A percentile compares a stretch with the other conserved stretches of the same genome.
Conservation (phyloP, 495 filamentous ascomycete species). For the Penicillium tannophilum region DNA sequence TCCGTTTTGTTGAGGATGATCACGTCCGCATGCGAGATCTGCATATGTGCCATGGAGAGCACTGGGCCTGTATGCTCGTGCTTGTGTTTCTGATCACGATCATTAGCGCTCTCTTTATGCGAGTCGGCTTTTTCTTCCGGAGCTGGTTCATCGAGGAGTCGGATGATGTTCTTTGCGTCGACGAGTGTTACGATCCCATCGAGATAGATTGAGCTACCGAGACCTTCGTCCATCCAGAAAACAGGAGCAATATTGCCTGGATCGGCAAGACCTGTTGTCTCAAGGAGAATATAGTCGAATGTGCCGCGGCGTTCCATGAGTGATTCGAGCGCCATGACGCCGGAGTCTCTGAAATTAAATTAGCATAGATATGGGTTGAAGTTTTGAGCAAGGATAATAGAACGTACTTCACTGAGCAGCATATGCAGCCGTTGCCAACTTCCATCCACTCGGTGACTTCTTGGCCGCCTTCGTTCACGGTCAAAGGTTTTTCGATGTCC, state of each 20-base stretch:
- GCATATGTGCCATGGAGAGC: slow-evolving; percentile 88
- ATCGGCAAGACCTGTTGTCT: slow-evolving; percentile 94
- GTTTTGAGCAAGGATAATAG: not conserved
- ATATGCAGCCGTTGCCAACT: slow-evolving; percentile 95
- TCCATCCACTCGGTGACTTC: slow-evolving; percentile 94
- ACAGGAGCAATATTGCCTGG: slow-evolving; percentile 93
- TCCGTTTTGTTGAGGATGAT: slow-evolving; percentile 95
- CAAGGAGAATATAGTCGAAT: slow-evolving; percentile 97
- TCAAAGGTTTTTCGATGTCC: slow-evolving; percentile 93
- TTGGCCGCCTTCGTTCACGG: slow-evolving; percentile 80
- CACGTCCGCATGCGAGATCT: slow-evolving; percentile 97
- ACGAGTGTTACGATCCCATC: slow-evolving; percentile 96
- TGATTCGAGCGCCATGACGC: slow-evolving; percentile 90
- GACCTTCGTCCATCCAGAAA: slow-evolving; percentile 95
- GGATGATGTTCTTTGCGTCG: slow-evolving; percentile 89
- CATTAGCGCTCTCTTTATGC: slow-evolving; percentile 25
- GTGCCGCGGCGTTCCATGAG: slow-evolving; percentile 92
- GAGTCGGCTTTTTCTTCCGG: slow-evolving; percentile 52
- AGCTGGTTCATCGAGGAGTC: slow-evolving; percentile 73
- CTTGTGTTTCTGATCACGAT: slow-evolving; percentile 49
- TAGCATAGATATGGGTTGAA: not conserved
- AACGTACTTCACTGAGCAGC: slow-evolving; percentile 92
- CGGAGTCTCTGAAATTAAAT: slow-evolving; percentile 65
- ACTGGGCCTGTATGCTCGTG: slow-evolving; percentile 58
- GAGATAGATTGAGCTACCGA: slow-evolving; percentile 91